Base-by-base conservation (phyloP, 257 asterid genomes). In the Galeopsis tetrahit region DNA sequence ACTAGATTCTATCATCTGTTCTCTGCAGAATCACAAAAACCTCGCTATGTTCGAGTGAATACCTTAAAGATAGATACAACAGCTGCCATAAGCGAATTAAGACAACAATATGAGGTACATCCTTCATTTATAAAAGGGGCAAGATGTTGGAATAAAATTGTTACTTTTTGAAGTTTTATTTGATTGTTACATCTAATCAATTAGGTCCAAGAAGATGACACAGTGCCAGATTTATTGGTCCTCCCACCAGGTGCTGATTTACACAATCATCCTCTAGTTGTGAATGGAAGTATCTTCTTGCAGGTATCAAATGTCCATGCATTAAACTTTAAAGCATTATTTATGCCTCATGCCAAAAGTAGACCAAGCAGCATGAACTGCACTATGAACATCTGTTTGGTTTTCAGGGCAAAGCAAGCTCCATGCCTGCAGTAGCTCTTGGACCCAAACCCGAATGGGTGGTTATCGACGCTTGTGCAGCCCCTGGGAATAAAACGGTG, bases 381-480 rank as follows among this genome's bases (percentile, higher is more conserved):
- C 58, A 52, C 13, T 34, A 5, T 49, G 44, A 38, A 66, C 63
- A 4, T 55, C 58, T 34, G 13, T 73, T 39, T 64, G 46, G 9
- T 39, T 79, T 64, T 15, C 69, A 94, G 97, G 99, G 99, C 36
- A 95, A 89, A 80, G 99, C 94, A 66, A 95, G 99, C 77, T 90
- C 90, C 74, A 95, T 95, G 99, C 88, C 92, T 70, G 97, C 99
- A 1, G 76, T 79, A 76, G 90, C 96, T 48, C 97, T 95, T 77
- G 86, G 67, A 53, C 94, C 97, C 53, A 75, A 88, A 81, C 94
- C 97, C 17, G 96, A 89, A 68, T 92, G 98, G 98, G 87, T 85
- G 88, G 97, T 94, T 66, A 84, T 95, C 69, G 99, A 95, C 78
- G 97, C 99, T 56, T 95, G 99, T 74, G 73, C 97, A 46, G 99